phyloP scores from a whole-genome alignment of 1,284 basidiomycete species.

The Agroathelia rolfsii region DNA sequence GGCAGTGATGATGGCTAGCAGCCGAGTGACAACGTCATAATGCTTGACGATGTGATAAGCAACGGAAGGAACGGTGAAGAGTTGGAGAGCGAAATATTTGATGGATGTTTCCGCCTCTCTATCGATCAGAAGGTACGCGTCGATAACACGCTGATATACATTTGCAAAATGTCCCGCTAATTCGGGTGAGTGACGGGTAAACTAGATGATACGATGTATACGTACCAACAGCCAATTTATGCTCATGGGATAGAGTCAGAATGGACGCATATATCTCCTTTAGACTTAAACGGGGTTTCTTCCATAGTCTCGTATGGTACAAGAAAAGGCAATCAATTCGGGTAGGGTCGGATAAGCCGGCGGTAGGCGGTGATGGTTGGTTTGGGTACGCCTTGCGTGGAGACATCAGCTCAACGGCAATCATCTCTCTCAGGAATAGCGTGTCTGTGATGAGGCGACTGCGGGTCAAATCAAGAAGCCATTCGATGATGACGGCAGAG shows the following conservation, averaged over 20 bases:
- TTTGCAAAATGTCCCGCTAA: conserved; percentile 76
- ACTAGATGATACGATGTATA: conserved; percentile 9
- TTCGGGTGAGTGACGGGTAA: conserved; percentile 8
- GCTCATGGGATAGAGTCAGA: conserved; percentile 61
- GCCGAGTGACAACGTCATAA: conserved; percentile 64
- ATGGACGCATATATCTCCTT: conserved; percentile 80
- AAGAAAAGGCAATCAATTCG: conserved; percentile 68
- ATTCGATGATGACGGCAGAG: conserved; percentile 74
- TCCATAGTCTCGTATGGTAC: conserved; percentile 79
- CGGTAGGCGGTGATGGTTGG: conserved; percentile 24
- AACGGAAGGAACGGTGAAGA: conserved; percentile 84
- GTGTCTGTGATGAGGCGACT: conserved; percentile 60
- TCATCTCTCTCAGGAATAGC: conserved; percentile 59
- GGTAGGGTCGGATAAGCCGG: conserved; percentile 45
- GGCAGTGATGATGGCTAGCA: conserved; percentile 73
- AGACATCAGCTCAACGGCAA: conserved; percentile 64
- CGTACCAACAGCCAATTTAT: conserved; percentile 71
- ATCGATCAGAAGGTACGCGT: conserved; percentile 85
- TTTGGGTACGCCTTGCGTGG: conserved; percentile 35
- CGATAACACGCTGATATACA: conserved; percentile 81
- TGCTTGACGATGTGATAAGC: conserved; percentile 71
- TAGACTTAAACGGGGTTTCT: conserved; percentile 67
- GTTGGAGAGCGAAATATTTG: conserved; percentile 83
- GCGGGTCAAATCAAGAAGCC: conserved; percentile 75
- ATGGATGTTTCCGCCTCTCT: conserved; percentile 89